phyloP scores from a whole-genome alignment of 768 basidiomycete species.

The Auricularia sp. region DNA sequence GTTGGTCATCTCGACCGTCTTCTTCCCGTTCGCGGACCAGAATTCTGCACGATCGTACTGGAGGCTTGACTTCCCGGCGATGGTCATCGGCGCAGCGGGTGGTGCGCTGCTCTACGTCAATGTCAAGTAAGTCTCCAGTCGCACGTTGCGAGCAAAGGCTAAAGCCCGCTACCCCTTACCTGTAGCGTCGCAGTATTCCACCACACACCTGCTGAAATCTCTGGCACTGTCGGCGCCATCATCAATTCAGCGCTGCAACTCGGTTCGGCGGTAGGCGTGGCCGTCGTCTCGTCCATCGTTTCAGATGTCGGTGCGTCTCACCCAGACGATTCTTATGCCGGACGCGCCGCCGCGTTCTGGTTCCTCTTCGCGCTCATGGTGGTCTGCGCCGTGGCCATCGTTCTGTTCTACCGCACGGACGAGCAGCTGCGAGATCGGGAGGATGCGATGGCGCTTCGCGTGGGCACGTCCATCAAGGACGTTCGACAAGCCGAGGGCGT shows the following conservation, averaged over 20 bases:
- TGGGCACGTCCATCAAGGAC: no score
- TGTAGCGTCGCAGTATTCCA: slow-evolving; percentile 41
- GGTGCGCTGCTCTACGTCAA: slow-evolving; percentile 35
- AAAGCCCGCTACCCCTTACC: neutral
- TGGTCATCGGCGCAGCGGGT: slow-evolving; percentile 37
- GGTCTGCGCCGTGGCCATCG: slow-evolving; percentile 22
- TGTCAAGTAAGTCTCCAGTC: slow-evolving; percentile 30
- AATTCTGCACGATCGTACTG: slow-evolving; percentile 31
- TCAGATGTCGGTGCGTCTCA: slow-evolving; percentile 23
- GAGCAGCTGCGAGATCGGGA: neutral
- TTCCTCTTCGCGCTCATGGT: slow-evolving; percentile 29
- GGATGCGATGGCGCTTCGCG: neutral
- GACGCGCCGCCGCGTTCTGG: slow-evolving; percentile 32
- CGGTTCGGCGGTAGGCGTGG: slow-evolving; percentile 40
- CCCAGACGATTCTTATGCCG: slow-evolving; percentile 23
- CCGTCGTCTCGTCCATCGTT: slow-evolving; percentile 39
- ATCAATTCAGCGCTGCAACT: slow-evolving; percentile 45
- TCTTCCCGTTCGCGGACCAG: slow-evolving; percentile 32
- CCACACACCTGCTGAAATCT: slow-evolving; percentile 34
- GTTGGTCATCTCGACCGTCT: slow-evolving; percentile 26
- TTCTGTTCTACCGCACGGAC: slow-evolving; percentile 18
- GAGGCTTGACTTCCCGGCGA: slow-evolving; percentile 40
- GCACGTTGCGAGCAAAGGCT: neutral
- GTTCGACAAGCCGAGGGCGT: neutral
- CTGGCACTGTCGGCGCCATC: slow-evolving; percentile 46